These are phyloP conservation scores for Lentinula sp. DNA, from an alignment of 768 basidiomycete species.

Conservation along the genomic window DNA sequence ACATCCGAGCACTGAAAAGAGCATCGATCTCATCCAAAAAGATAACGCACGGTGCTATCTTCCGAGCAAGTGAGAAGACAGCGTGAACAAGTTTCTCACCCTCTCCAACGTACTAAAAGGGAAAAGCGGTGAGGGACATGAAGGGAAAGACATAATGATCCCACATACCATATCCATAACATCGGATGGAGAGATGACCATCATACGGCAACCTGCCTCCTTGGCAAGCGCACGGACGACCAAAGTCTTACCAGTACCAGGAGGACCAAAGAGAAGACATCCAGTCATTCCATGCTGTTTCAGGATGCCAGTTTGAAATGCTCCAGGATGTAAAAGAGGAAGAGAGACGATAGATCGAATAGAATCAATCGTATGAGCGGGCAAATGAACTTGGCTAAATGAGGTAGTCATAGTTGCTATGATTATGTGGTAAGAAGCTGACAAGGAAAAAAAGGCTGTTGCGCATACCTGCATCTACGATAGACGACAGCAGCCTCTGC, in stretches of 20 bases:
- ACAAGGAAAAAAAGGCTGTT: constrained; percentile 3
- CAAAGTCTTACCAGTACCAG: constrained; percentile 88
- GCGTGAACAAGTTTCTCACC: constrained; percentile 87
- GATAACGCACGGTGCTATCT: constrained; percentile 84
- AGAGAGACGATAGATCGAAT: constrained; percentile 88
- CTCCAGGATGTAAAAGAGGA: constrained; percentile 79
- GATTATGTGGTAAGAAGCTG: constrained; percentile 6
- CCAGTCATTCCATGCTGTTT: constrained; percentile 91
- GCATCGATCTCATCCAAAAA: constrained; percentile 96
- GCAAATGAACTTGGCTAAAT: constrained; percentile 85
- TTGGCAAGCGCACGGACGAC: constrained; percentile 87
- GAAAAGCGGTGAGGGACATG: neutral
- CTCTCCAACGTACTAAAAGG: constrained; percentile 73
- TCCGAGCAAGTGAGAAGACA: constrained; percentile 82
- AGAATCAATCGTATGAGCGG: constrained; percentile 83
- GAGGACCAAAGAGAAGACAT: constrained; percentile 88
- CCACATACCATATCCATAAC: constrained; percentile 88
- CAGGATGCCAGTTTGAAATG: constrained; percentile 84
- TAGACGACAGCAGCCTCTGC: constrained; percentile 72
- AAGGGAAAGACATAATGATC: neutral
- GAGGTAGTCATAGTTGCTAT: constrained; percentile 73
- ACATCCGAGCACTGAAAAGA: constrained; percentile 80
- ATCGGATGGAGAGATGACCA: constrained; percentile 85
- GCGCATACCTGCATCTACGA: constrained; percentile 70
- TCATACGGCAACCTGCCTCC: constrained; percentile 92